Base-by-base conservation (phyloP, 805 yeast genomes). In the Hanseniaspora nectarophila region DNA sequence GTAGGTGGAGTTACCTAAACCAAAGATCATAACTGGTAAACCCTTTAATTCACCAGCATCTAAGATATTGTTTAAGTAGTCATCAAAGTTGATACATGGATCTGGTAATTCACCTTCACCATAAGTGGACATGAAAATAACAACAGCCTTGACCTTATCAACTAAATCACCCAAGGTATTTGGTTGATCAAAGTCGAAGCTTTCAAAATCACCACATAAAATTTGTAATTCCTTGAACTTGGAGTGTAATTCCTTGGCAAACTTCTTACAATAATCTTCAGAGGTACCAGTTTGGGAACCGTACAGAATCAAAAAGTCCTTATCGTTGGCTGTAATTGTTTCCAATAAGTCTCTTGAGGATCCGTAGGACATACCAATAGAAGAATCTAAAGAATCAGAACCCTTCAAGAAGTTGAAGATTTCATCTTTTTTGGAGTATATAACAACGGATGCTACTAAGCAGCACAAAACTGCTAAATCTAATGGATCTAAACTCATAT, bases 81-180 rank as follows among this genome's bases (percentile, higher is more conserved):
- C 83, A 63, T 78, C 80, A 64, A 92, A 86, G 35, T 78, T 80
- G 39, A 77, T 76, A n/a, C 97, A 92, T 60, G 86, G 85, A 66
- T 90, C 98, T 13, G 98, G 90, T 59, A 95, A 95, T 66, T 90
- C 98, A 63, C 98, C 98, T 70, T 90, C 98, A 60, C 98, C 98
- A 61, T 92, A 92, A 10, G 96, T 87, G 31, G 97, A 92, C 70
- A 88, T 73, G 63, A 90, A 74, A 61, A 90, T 82, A 56, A 87
- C 79, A 20, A 80, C 80, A n/a, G 77, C 69, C 29, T 45, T 52
- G 51, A 77, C 70, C 55, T 76, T 76, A 16, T 71, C 69, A 20
- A 81, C 76, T 56, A 90, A 67, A 21, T 32, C 35, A 15, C 53
- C 53, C 20, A 49, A 29, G 5, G 44, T 42, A 61, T 78, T 79